Base-by-base conservation (phyloP, 768 basidiomycete species). In the Auriscalpium vulgare region DNA sequence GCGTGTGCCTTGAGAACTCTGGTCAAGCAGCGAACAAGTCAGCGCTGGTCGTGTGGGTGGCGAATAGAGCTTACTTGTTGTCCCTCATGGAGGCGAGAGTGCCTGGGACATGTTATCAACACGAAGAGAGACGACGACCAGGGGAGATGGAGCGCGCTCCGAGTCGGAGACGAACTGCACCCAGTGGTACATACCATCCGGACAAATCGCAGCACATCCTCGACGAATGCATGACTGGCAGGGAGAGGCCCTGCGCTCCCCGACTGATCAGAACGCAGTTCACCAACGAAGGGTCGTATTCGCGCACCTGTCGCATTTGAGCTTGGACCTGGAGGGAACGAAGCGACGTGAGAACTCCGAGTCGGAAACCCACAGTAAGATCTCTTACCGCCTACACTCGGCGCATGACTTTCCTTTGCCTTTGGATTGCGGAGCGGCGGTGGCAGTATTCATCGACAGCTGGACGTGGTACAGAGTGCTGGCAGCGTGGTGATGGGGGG, bases 211-310 rank as follows among this genome's bases (percentile, higher is more conserved):
- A 46, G 78, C 68, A 61, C 80, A 81, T 58, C 79, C 80, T 46
- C 80, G 72, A 47, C 78, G 76, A 29, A 79, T 67, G 62, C 80
- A 82, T 44, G 80, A 78, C 63, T 78, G 77, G 60, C 80, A 82
- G 17, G 80, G 80, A 65, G 81, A 78, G 17, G 67, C 67, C 34
- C 78, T 80, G 62, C n/a, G 59, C 38, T 17, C n/a, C 34, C 55
- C 19, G 36, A n/a, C 37, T 21, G 29, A 23, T 44, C 43, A 43
- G 29, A 23, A 34, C 29, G 38, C 34, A 36, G 19, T 29, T 29
- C 29, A 29, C 29, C 35, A 36, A 40, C 16, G 29, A 13, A 17
- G 53, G 21, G 23, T 46, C 72, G 68, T 29, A 29, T 13, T 11
- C 7, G 44, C 56, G 46, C 37, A 67, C 69, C 80, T 71, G 63